Evolutionary conservation across 2,329 filamentous ascomycete genomes (phyloP).

Genomic region (Cytospora schulzeri): DNA sequence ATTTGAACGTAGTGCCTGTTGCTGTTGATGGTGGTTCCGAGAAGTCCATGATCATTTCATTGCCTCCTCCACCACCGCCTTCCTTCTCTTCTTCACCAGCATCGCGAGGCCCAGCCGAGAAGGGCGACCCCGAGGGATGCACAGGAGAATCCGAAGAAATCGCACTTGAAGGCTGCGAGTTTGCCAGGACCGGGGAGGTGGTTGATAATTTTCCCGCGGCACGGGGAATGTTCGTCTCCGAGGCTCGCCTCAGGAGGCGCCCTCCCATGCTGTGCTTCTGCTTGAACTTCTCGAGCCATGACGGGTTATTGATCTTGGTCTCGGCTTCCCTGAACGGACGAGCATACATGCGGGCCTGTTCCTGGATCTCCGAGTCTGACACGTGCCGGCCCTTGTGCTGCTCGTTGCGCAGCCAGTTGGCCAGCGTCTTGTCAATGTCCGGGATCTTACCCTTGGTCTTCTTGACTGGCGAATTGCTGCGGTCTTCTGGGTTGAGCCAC

Average conservation of each 20-base stretch:
- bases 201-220: slow-evolving; percentile 56
- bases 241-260: slow-evolving; percentile 58
- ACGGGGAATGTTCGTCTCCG: slow-evolving; percentile 72
- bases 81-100: slow-evolving; percentile 72
- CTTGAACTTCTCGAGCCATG: slow-evolving; percentile 95
- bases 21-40: slow-evolving; percentile 36
- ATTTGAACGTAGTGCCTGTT: slow-evolving; percentile 54
- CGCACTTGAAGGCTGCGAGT: slow-evolving; percentile 63
- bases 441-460: slow-evolving; percentile 81
- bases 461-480: slow-evolving; percentile 77
- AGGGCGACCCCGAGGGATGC: slow-evolving; percentile 68
- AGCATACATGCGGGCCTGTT: slow-evolving; percentile 82
- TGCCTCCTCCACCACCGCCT: slow-evolving; percentile 33
- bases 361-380: slow-evolving; percentile 78
- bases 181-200: slow-evolving; percentile 56
- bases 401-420: slow-evolving; percentile 83
- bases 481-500: slow-evolving; percentile 82
- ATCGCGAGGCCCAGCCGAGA: slow-evolving; percentile 56
- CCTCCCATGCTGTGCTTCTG: slow-evolving; percentile 70
- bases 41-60: slow-evolving; percentile 53
- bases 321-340: slow-evolving; percentile 70
- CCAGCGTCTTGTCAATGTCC: slow-evolving; percentile 88
- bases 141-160: slow-evolving; percentile 75
- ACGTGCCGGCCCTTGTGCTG: slow-evolving; percentile 74
- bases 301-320: slow-evolving; percentile 69